Evolutionary conservation across 495 filamentous ascomycete species (phyloP), one percentile per base, ranked within the genome.

Genomic region (Penicillium cosmopolitanum): DNA sequence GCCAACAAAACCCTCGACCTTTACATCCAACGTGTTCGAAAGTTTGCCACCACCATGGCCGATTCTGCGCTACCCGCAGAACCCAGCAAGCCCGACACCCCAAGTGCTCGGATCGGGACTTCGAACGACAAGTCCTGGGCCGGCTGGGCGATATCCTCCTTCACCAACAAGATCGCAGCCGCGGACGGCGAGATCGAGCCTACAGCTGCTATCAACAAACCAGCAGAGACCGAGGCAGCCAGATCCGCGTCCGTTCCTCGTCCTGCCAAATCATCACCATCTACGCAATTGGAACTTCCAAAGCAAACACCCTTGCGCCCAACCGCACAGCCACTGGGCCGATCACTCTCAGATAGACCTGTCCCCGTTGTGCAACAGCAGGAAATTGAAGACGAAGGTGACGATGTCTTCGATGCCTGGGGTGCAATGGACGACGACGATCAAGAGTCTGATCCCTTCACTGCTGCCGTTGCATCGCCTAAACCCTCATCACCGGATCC

Each of bases 101-200:
- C 76, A n/a, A 70, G 82, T 5, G 76, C 81, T 5, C 84, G 90
- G 19, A 93, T 96, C 78, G 88, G 87, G 56, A 95, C 90, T 2
- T 87, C 89, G 11, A 85, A 80, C 54, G 85, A 89, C 56, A 85
- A 86, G 13, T 84, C 87, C 4, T 97, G 94, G 96, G 86, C 94
- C 5, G 95, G 96, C 43, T 98, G 95, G 95, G 95, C 95, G 0
- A 96, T 98, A 47, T 97, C 95, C 2, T 96, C 91, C n/a, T 97
- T 98, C 73, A 97, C 95, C 5, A 97, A 97, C 73, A 97, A 96
- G 66, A 69, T 98, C 28, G 85, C 89, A 12, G 73, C 91, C 3
- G 91, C 92, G 3, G 88, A 86, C 28, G 95, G 95, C 16, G 89
- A 96, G 47, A 97, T 98, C 48, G 82, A 92, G 63, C 66, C 84